Base-by-base conservation (phyloP, 345 rosid genomes). In the Pistacia atlantica region DNA sequence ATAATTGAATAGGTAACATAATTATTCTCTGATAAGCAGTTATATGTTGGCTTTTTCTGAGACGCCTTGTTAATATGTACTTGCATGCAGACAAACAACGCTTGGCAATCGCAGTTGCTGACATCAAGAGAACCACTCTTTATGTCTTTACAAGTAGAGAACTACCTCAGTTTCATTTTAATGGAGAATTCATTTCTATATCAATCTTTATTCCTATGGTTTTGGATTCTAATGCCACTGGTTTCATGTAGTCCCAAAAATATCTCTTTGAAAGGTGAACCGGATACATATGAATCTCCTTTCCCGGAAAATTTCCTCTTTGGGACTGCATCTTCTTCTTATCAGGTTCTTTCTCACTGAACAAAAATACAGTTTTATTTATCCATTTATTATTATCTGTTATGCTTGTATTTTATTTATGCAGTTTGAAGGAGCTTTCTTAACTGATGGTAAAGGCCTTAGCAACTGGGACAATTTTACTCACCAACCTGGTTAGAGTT, bases 321-420 rank as follows among this genome's bases (percentile, higher is more conserved):
- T 69, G 97, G 97, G 72, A 87, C 95, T 14, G 91, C 97, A 25
- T 89, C 98, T 65, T 92, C 95, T 77, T 83, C 97, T 54, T 90
- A 90, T 74, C 94, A 93, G 93, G 93, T 91, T 74, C 17, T 60
- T 72, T 67, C 72, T 51, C 38, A 38, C 33, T 31, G 33, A n/a
- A 14, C 52, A 38, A 11, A 20, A 11, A 48, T 28, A 28, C 72
- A 68, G 48, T 37, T 71, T 37, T 46, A 58, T 16, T 42, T 71
- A 0, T 71, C 31, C 42, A 65, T 65, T 16, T 70, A 17, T 18
- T 3, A 1, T 45, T 49, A 35, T 38, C 18, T 38, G 3, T 38
- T 38, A 2, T 16, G 25, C 8, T 28, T 58, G 42, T 42, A 28
- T 20, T 46, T 80, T 73, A 16, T 33, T 58, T 80, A 31, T 31